phyloP scores from a whole-genome alignment of 169 alveolate species.

The Plasmodium gaboni region DNA sequence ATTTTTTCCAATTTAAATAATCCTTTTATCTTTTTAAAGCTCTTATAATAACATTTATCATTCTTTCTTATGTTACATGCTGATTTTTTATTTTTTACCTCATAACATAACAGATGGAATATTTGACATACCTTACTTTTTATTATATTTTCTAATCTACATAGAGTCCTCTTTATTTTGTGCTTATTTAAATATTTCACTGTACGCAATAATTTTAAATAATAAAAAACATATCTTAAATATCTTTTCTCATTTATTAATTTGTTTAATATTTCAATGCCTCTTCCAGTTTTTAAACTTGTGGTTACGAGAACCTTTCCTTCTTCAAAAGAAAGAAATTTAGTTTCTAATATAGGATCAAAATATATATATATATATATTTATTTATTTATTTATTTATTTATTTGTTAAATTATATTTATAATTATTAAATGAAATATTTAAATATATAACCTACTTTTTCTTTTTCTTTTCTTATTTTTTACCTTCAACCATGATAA shows the following conservation, averaged over 20 bases:
- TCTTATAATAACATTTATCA: neutral
- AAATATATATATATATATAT: neutral
- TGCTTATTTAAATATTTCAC: neutral
- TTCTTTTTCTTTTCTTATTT: neutral
- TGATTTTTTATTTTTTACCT: neutral
- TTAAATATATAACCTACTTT: neutral
- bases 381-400: neutral
- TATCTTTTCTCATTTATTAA: slow-evolving; percentile 10
- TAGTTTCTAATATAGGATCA: slow-evolving; percentile 10
- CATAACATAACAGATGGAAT: slow-evolving; percentile 1
- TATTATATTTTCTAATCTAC: slow-evolving; percentile 8
- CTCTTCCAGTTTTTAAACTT: slow-evolving; percentile 61
- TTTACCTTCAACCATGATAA: neutral
- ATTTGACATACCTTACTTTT: slow-evolving; percentile 1
- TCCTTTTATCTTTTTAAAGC: slow-evolving; percentile 29
- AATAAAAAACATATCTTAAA: slow-evolving; percentile 9
- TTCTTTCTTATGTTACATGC: neutral
- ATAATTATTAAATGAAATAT: neutral
- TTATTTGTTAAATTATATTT: neutral
- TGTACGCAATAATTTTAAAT: slow-evolving; percentile 22
- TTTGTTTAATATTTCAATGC: slow-evolving; percentile 59
- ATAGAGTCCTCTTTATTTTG: neutral
- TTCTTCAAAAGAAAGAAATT: slow-evolving; percentile 64
- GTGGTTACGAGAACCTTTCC: slow-evolving; percentile 56
- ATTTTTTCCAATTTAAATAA: slow-evolving; percentile 29